Evolutionary conservation across 148 eudicot species (phyloP), one percentile per base, ranked within the genome.

Genomic region (Tetragonia tetragonoides): DNA sequence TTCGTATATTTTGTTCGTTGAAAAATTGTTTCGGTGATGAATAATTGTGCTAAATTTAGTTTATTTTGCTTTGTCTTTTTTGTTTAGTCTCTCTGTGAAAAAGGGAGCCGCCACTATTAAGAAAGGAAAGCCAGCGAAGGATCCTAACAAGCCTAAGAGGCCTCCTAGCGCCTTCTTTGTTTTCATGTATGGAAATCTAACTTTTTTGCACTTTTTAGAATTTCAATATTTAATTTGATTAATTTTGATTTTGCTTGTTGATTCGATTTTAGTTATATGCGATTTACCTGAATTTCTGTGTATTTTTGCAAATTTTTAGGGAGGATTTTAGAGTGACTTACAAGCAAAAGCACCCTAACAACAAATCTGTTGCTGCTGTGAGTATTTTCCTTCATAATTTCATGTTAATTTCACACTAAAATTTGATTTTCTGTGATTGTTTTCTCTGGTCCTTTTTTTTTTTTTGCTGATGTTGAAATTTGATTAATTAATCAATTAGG

Each of bases 141-240:
- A 89, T 70, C 91, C 91, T 59, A 89, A 89, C 91, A 85, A 85
- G 84, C 91, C 91, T 67, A 89, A 87, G 87, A 85, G 89, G 84
- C 87, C 91, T 49, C 84, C 91, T 8, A 86, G 89, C 82, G 88
- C 91, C 66, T 87, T 87, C 83, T 87, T 89, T 23, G 87, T 89
- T 9, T 89, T 89, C 81, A 85, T 89, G 91, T 89, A 80, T 16
- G n/a, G 5, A 23, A 23, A 3, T 23, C 2, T 18, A 42, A n/a
- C 2, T 54, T 39, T 17, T 49, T 34, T 34, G 42, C 4, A n/a
- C 39, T 53, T 39, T 18, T 28, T 28, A 28, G 34, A 3, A 0
- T 2, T 24, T 20, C 11, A 3, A 71, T 54, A 7, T 3, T 41
- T 2, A 38, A 40, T 28, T 28, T 41, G 3, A 11, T 23, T 10